Base-by-base conservation (phyloP, 169 alveolate genomes). In the Plasmodium malariae region DNA sequence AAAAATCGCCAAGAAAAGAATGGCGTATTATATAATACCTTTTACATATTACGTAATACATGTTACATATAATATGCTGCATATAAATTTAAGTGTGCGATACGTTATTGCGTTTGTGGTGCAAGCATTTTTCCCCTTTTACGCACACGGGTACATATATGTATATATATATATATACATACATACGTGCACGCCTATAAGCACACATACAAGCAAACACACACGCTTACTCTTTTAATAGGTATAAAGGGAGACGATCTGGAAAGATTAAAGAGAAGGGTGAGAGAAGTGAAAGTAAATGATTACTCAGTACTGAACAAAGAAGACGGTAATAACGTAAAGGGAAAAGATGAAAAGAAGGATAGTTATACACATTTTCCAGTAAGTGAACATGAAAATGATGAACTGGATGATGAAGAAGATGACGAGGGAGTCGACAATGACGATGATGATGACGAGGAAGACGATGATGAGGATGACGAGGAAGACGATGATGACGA, bases 221-320 rank as follows among this genome's bases (percentile, higher is more conserved):
- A 14, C 19, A 12, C 40, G 17, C 40, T 63, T 63, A 14, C 1
- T 12, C 19, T 9, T 30, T 71, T 67, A 9, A 34, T 24, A 78
- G 89, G 54, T 36, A 45, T 78, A 65, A 63, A 65, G 19, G 69
- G 70, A 17, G 63, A 63, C 40, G 69, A 45, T n/a, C 67, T 40
- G 12, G 78, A 78, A 48, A 78, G 89, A 19, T 17, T 49, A n/a
- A 65, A 40, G 17, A 43, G 89, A 34, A 48, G 89, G 21, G 55
- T 30, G 9, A 48, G 89, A 17, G 89, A 78, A 78, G 89, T 78
- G 7, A 26, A 43, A 21, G 68, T 78, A 28, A 62, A 62, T 17
- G 60, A 49, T 43, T 28, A 60, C 34, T n/a, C 36, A 3, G 87
- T 34, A 14, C 32, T 28, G 19, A 17, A 2, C 5, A 43, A 73